Percentiles rank a stretch among this genome's conserved stretches.
These are phyloP conservation scores for Cubamyces sp. DNA, from an alignment of 768 basidiomycete species.

Conservation along the genomic window DNA sequence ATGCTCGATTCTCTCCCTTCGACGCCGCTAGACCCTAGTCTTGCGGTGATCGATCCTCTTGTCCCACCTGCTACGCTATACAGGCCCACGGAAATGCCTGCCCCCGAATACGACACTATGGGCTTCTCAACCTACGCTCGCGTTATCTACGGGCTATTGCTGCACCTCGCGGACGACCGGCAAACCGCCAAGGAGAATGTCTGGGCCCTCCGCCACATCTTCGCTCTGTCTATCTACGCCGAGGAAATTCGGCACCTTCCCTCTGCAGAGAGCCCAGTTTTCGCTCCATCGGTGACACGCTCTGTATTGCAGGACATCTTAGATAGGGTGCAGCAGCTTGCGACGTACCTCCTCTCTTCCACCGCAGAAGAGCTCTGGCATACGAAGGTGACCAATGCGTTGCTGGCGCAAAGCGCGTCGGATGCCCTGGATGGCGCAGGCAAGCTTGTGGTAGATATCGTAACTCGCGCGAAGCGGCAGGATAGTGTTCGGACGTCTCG, in stretches of 20 bases:
- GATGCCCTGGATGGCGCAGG: slow-evolving; percentile 32
- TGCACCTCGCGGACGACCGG: slow-evolving; percentile 60
- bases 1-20: slow-evolving; percentile 49
- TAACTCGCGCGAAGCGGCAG: slow-evolving; percentile 35
- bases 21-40: slow-evolving; percentile 52
- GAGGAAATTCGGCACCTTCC: slow-evolving; percentile 63
- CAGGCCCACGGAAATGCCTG: slow-evolving; percentile 9
- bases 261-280: slow-evolving; percentile 51
- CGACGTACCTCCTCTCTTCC: slow-evolving; percentile 65
- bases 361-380: slow-evolving; percentile 57
- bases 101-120: slow-evolving; percentile 43
- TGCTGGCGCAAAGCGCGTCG: slow-evolving; percentile 35
- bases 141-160: slow-evolving; percentile 56
- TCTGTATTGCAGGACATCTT: slow-evolving; percentile 46
- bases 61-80: slow-evolving; percentile 49
- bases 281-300: slow-evolving; percentile 43
- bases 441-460: slow-evolving; percentile 39
- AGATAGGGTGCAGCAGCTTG: slow-evolving; percentile 52
- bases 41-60: slow-evolving; percentile 63
- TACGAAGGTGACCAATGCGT: slow-evolving; percentile 40
- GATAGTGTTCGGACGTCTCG: slow-evolving; percentile 61
- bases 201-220: slow-evolving; percentile 73
- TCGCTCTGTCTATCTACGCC: slow-evolving; percentile 64
- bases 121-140: slow-evolving; percentile 72
- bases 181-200: slow-evolving; percentile 58